phyloP scores from a whole-genome alignment of 495 filamentous ascomycete genomes.

The Podospora pseudocomata region DNA sequence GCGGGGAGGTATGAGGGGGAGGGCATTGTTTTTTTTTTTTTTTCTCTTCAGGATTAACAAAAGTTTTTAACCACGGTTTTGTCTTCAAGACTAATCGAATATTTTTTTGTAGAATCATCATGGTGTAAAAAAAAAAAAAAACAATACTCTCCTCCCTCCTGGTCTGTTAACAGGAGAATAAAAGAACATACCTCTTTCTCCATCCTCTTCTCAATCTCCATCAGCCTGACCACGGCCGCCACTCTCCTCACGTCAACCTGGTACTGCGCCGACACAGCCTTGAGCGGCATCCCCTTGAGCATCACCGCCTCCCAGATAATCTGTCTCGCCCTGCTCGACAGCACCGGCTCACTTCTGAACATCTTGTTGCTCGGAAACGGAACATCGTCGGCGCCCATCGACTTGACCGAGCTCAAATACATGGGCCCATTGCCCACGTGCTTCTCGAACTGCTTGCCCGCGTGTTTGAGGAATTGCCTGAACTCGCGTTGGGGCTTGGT shows the following conservation, averaged over 20 bases:
- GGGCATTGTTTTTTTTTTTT: background rate
- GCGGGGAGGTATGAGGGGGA: background rate
- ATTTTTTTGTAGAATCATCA: conserved; percentile 65
- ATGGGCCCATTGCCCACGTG: conserved; percentile 9
- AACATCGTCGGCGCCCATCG: conserved; percentile 8
- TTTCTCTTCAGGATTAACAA: conserved; percentile 22
- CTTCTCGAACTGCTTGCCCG: conserved; percentile 10
- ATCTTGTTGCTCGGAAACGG: conserved; percentile 75
- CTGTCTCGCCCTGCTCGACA: conserved; percentile 72
- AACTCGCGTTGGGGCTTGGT: conserved; percentile 22
- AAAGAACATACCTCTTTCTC: conserved; percentile 56
- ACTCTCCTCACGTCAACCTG: conserved; percentile 83
- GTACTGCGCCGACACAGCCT: conserved; percentile 71
- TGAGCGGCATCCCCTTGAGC: conserved; percentile 61
- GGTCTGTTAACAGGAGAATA: conserved; percentile 14
- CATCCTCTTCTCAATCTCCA: conserved; percentile 81
- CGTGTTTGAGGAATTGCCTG: conserved; percentile 16
- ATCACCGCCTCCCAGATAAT: conserved; percentile 69
- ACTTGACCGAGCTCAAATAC: conserved; percentile 13
- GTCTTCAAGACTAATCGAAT: conserved; percentile 99
- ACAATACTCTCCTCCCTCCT: background rate
- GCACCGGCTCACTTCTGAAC: conserved; percentile 69
- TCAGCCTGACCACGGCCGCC: conserved; percentile 82
- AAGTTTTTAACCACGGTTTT: conserved; percentile 66
- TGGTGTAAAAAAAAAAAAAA: conserved; percentile 11